A percentile compares a stretch with the other conserved stretches of the same genome.
Conservation (phyloP, 1,139 yeast genomes). For the Lodderomyces metapsilosis region DNA sequence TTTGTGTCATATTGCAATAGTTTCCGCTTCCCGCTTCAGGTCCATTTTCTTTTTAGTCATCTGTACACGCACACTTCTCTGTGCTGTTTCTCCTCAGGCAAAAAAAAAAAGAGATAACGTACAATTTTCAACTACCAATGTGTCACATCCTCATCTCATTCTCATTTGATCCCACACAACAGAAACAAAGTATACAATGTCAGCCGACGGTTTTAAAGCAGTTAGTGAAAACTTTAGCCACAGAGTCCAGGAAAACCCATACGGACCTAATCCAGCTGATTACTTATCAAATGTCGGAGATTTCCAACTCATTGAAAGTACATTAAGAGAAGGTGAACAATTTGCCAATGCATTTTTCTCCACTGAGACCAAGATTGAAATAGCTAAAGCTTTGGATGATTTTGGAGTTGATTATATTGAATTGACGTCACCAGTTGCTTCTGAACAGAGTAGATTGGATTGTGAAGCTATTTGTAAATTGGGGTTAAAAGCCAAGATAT, state of each 20-base stretch:
- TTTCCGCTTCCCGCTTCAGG: no score
- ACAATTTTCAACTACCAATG: no score
- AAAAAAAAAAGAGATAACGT: no score
- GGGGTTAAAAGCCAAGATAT: conserved; percentile 91
- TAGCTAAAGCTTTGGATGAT: conserved; percentile 95
- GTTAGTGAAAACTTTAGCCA: conserved; percentile 10
- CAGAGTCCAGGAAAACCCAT: conserved; percentile 57
- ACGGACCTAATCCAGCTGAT: conserved; percentile 95
- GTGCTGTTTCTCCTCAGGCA: no score
- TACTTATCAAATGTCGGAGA: conserved; percentile 83
- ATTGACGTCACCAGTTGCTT: conserved; percentile 95
- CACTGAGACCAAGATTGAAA: conserved; percentile 94
- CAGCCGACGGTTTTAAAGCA: conserved; percentile 10
- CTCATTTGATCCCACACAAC: background rate
- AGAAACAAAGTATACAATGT: background rate
- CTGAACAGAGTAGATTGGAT: conserved; percentile 88
- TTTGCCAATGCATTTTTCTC: conserved; percentile 95
- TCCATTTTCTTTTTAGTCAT: background rate
- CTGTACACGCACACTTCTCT: background rate
- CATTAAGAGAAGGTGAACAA: conserved; percentile 97
- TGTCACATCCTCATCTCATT: no score
- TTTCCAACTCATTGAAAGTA: conserved; percentile 92
- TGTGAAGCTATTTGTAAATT: conserved; percentile 98
- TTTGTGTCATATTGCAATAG: no score
- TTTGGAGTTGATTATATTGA: conserved; percentile 98